Evolutionary conservation across 2,329 filamentous ascomycete genomes (phyloP), one percentile per base, ranked within the genome.

Genomic region (Didymellaceae sp.): DNA sequence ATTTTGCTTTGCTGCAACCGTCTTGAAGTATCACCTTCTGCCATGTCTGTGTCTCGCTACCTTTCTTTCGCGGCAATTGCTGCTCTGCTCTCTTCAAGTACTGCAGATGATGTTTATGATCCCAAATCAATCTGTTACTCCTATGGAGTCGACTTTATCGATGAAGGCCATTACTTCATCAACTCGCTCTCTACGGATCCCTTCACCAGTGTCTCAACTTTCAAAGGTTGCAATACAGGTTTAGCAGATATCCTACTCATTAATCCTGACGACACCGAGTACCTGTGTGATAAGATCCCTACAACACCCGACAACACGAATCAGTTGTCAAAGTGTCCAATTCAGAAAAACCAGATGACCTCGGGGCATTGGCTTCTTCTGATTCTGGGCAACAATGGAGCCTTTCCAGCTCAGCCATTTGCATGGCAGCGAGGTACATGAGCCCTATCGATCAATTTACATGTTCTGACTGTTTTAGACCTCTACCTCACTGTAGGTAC

Each of bases 161-260:
- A 75, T 55, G 75, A 73, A 26, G 71, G 70, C 2, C 56, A 62
- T 14, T 80, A 78, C 62, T 80, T 78, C 60, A 77, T 78, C 59
- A 77, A 79, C 58, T 68, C 69, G 8, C 59, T 66, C 13, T 77
- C 74, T 0, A 63, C 60, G 3, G 74, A 76, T 2, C 58, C 59
- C 5, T 80, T 79, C 55, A 77, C 74, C 14, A 73, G 73, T 17
- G 73, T 77, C 5, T 74, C 74, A 4, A 71, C 76, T 33, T 79
- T 78, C 51, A 59, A 71, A 40, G 75, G 75, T 24, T 79, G 77
- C 58, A 68, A 75, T 28, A 59, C 65, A 26, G 75, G 74, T 42
- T 55, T 67, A 33, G 70, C 75, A 14, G 68, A 77, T 45, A 74
- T 78, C 20, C 59, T 79, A 21, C 64, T 80, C 11, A 70, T 78